Base-by-base conservation (phyloP, 2,329 filamentous ascomycete species). In the Phaeosphaeria sp. region DNA sequence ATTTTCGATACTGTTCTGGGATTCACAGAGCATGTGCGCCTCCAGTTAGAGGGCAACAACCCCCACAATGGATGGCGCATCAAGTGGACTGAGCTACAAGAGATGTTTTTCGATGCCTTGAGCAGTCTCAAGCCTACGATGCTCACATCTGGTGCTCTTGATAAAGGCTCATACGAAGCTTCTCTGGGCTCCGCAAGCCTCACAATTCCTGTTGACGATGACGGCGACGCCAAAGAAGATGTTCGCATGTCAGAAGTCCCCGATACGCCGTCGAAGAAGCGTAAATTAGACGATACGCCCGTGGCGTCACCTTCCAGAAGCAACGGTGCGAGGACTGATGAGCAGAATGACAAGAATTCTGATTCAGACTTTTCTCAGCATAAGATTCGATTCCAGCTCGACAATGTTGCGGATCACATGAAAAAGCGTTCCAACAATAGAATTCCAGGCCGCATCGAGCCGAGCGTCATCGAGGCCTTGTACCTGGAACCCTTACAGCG, bases 1-100 rank as follows among this genome's bases (percentile, higher is more conserved):
- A 83, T 96, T 0, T 83, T 83, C 20, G 83, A 83, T 1, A 85
- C 86, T 11, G 72, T 94, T 81, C 13, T 78, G 78, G 0, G 42
- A 13, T 88, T 94, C 59, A 83, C 85, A 0, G 77, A 80, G 0
- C 70, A 80, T 0, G 80, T 92, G 0, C 80, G 83, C 4, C 77
- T 79, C 0, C 79, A 87, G 0, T 76, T 91, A 6, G 79, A 83
- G 20, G 82, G 87, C 7, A 81, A 83, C 0, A 71, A 71, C 1
- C 67, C 72, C 0, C 58, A 71, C 3, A 79, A 78, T n/a, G 58
- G 71, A 0, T 79, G 85, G 55, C 75, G 78, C 7, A 80, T 77
- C 13, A 57, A 67, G 0, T 85, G 82, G 79, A 71, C 71, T 0
- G 59, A 72, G 0, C 72, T 86, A 0, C 81, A 86, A 0, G 74